phyloP scores from a whole-genome alignment of 495 filamentous ascomycete species.

The Lophiotrema nucula region DNA sequence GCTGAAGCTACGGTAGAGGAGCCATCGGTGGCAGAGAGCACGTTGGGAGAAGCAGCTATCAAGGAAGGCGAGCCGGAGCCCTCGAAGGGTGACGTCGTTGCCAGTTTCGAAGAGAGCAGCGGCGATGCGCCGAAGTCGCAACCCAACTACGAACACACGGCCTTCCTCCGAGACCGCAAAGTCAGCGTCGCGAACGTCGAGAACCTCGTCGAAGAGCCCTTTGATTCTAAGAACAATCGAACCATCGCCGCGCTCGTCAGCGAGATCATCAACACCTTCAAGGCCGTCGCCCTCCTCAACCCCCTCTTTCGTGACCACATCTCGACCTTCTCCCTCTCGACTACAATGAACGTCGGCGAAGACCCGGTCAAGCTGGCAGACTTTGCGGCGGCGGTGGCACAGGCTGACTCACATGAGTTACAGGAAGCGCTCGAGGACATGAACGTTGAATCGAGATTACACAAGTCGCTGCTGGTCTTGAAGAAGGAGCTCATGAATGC shows the following conservation, averaged over 20 bases:
- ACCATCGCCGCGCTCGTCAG: slow-evolving; percentile 87
- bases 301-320: slow-evolving; percentile 97
- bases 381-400: slow-evolving; percentile 92
- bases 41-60: slow-evolving; percentile 40
- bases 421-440: slow-evolving; percentile 89
- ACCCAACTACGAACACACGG: slow-evolving; percentile 73
- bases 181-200: slow-evolving; percentile 94
- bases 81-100: slow-evolving; percentile 89
- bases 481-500: slow-evolving; percentile 99
- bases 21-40: slow-evolving; percentile 31
- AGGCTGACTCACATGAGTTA: slow-evolving; percentile 84
- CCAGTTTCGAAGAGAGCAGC: slow-evolving; percentile 87
- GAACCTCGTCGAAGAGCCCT: slow-evolving; percentile 82
- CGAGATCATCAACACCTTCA: slow-evolving; percentile 98
- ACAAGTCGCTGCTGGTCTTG: slow-evolving; percentile 83
- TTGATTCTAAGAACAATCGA: slow-evolving; percentile 76
- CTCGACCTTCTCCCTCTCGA: slow-evolving; percentile 92
- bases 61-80: slow-evolving; percentile 61
- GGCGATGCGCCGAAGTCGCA: slow-evolving; percentile 45
- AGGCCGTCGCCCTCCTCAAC: slow-evolving; percentile 90
- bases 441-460: slow-evolving; percentile 84
- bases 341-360: slow-evolving; percentile 87
- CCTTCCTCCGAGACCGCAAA: slow-evolving; percentile 84
- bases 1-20: slow-evolving; percentile 43
- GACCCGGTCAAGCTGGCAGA: slow-evolving; percentile 94